phyloP scores from a whole-genome alignment of 225 moss, liverwort and hornwort species.

The Climacium dendroides region DNA sequence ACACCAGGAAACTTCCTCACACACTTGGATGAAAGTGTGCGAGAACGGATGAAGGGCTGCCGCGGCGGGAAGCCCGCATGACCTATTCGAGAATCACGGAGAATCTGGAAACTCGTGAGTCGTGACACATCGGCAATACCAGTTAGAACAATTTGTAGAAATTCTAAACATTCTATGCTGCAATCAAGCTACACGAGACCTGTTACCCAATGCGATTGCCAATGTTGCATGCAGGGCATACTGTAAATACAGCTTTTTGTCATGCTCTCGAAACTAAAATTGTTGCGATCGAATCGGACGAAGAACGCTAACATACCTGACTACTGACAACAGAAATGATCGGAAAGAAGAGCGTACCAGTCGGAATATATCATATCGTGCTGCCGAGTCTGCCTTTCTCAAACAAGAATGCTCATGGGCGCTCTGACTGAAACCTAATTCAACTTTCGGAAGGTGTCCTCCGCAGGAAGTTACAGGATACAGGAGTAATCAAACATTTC shows the following conservation, averaged over 20 bases:
- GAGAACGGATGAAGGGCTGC: background rate
- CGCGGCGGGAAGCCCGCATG: background rate
- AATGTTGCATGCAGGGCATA: background rate
- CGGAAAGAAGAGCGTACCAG: background rate
- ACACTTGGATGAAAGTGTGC: background rate
- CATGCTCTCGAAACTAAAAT: background rate
- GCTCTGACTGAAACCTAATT: background rate
- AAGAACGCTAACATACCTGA: background rate
- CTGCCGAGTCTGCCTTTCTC: background rate
- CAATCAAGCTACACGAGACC: background rate
- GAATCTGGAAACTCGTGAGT: background rate
- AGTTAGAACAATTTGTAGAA: background rate
- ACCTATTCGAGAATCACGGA: background rate
- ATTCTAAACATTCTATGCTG: background rate
- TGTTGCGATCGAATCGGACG: background rate
- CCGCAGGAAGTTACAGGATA: background rate
- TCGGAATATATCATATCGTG: background rate
- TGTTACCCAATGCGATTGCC: background rate
- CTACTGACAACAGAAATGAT: background rate
- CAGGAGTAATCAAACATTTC: background rate
- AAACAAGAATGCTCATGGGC: background rate
- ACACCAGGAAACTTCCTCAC: slow-evolving; percentile 4
- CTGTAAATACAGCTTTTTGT: too few species aligned
- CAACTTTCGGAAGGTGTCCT: background rate
- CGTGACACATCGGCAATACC: background rate